phyloP scores from a whole-genome alignment of 495 filamentous ascomycete species.

The Aspergillus sclerotiicarbonarius region DNA sequence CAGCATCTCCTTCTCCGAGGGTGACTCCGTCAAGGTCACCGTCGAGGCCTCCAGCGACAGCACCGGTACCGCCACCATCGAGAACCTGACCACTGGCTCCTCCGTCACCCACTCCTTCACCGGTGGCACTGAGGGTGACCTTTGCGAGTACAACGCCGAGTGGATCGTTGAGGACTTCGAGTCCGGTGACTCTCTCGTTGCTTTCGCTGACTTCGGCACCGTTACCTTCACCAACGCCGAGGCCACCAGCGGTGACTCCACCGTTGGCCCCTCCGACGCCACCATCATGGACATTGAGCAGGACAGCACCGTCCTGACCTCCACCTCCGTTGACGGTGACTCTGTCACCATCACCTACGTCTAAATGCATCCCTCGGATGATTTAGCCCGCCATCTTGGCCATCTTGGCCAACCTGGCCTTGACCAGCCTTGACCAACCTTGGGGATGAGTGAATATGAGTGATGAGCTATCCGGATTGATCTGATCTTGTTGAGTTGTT shows the following conservation, averaged over 20 bases:
- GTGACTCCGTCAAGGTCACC: conserved; percentile 53
- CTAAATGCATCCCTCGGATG: background rate
- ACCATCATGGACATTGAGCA: conserved; percentile 50
- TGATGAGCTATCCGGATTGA: conserved; percentile 3
- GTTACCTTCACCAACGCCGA: conserved; percentile 46
- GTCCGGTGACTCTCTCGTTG: conserved; percentile 38
- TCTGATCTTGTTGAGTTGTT: conserved; percentile 1
- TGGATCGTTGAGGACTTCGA: conserved; percentile 64
- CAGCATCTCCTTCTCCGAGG: conserved; percentile 46
- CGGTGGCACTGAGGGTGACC: conserved; percentile 16
- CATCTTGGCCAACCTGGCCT: too few species aligned
- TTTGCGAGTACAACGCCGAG: conserved; percentile 48
- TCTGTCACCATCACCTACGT: conserved; percentile 30
- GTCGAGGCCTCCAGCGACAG: conserved; percentile 44
- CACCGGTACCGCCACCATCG: conserved; percentile 46
- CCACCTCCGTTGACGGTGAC: conserved; percentile 33
- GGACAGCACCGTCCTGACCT: conserved; percentile 40
- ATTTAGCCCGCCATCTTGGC: too few species aligned
- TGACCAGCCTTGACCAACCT: too few species aligned
- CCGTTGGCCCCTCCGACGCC: conserved; percentile 35
- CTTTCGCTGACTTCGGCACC: conserved; percentile 53
- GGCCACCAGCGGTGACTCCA: conserved; percentile 26
- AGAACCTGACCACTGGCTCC: conserved; percentile 50
- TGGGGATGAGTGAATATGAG: background rate
- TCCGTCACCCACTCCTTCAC: conserved; percentile 48